A percentile compares a stretch with the other conserved stretches of the same genome.
Evolutionary conservation across 306 rosid species (phyloP).

Genomic region (Cucumis cinereus): DNA sequence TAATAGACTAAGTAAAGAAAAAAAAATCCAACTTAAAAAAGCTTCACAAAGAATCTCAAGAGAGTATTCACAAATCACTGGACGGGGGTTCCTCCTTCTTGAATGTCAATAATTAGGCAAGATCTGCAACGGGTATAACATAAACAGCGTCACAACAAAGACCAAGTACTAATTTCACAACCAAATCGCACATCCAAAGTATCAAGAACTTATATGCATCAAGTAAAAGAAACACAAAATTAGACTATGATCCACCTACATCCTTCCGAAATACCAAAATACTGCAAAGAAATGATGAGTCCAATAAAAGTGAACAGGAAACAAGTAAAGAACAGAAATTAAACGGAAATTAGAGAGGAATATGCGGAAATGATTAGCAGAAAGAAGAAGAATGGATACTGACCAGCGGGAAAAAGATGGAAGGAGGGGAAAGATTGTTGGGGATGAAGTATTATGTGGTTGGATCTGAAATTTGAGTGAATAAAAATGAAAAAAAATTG

Average conservation of each 20-base stretch:
- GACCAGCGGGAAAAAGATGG: not conserved
- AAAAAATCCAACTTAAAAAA: slow-evolving; percentile 11
- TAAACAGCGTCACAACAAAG: slow-evolving; percentile 1
- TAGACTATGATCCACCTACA: not conserved
- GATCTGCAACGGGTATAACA: slow-evolving; percentile 21
- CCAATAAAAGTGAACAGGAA: not conserved
- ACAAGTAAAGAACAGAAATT: not conserved
- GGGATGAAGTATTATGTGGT: not conserved
- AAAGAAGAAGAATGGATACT: not conserved
- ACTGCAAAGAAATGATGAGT: not conserved
- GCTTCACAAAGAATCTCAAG: slow-evolving; percentile 14
- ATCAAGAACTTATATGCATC: slow-evolving; percentile 10
- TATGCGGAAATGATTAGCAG: not conserved
- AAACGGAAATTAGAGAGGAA: slow-evolving; percentile 6
- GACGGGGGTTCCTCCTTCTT: slow-evolving; percentile 11
- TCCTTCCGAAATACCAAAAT: not conserved
- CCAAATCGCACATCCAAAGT: slow-evolving; percentile 2
- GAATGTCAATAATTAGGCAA: slow-evolving; percentile 14
- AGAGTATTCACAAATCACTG: slow-evolving; percentile 9
- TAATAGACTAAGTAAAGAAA: not conserved
- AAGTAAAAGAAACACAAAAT: slow-evolving; percentile 10
- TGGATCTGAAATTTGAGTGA: slow-evolving; percentile 12
- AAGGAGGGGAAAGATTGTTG: not conserved
- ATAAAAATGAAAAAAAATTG: not conserved
- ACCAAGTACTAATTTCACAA: not conserved